phyloP scores from a whole-genome alignment of 306 rosid species.

The Trichosanthes cucumerina region DNA sequence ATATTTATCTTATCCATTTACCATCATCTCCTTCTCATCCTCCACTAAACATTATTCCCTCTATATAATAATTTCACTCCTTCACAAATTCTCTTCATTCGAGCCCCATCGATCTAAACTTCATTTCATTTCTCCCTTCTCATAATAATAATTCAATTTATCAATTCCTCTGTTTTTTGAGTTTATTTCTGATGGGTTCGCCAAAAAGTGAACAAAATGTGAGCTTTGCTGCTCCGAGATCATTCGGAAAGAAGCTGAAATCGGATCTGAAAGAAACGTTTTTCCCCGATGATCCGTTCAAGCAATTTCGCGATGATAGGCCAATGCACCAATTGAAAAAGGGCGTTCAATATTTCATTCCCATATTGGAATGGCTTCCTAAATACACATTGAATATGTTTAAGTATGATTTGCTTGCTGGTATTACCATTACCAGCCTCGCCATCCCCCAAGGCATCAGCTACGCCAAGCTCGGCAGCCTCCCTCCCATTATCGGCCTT shows the following conservation, averaged over 20 bases:
- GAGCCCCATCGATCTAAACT: no score
- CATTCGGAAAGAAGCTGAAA: slow-evolving; percentile 23
- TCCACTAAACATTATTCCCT: not conserved
- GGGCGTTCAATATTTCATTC: slow-evolving; percentile 46
- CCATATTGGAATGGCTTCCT: slow-evolving; percentile 66
- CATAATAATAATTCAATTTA: no score
- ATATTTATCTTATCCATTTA: not conserved
- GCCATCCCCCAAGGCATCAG: slow-evolving; percentile 97
- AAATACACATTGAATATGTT: slow-evolving; percentile 25
- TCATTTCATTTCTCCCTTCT: no score
- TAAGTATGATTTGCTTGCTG: slow-evolving; percentile 54
- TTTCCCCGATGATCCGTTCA: slow-evolving; percentile 44
- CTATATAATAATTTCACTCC: not conserved
- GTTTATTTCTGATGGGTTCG: not conserved
- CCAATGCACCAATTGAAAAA: slow-evolving; percentile 8
- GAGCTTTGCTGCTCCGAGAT: slow-evolving; percentile 30
- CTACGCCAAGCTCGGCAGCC: slow-evolving; percentile 54
- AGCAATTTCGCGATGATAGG: slow-evolving; percentile 23
- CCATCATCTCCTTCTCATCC: not conserved
- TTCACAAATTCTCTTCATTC: not conserved
- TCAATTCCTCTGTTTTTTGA: no score
- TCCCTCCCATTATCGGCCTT: slow-evolving; percentile 75
- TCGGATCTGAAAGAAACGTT: slow-evolving; percentile 21
- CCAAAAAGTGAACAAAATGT: slow-evolving; percentile 12
- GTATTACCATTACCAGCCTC: slow-evolving; percentile 74